Conservation (phyloP, 2,329 filamentous ascomycete species). For the Colletotrichum zoysiae region DNA sequence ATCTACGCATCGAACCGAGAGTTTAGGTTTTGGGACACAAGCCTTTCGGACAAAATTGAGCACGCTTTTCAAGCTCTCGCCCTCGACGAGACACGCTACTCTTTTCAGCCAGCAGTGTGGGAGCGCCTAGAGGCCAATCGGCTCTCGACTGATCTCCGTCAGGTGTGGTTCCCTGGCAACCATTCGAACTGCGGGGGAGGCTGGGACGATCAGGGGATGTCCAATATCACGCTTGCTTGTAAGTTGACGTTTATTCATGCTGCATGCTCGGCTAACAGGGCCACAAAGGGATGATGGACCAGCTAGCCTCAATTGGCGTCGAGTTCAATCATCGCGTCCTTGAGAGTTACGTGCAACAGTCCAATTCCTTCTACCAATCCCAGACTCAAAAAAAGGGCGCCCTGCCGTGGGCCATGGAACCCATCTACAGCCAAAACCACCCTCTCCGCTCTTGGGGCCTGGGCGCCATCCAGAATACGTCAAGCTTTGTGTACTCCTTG, state of each 20-base stretch:
- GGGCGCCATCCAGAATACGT: slow-evolving; percentile 57
- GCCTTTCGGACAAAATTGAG: slow-evolving; percentile 64
- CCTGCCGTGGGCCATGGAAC: slow-evolving; percentile 59
- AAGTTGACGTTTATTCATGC: slow-evolving; percentile 40
- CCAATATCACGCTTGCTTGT: slow-evolving; percentile 56
- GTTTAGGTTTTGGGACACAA: slow-evolving; percentile 68
- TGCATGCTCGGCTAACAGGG: background rate
- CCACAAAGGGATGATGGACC: slow-evolving; percentile 66
- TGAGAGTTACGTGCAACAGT: slow-evolving; percentile 54
- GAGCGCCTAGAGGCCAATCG: slow-evolving; percentile 56
- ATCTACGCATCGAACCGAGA: slow-evolving; percentile 59
- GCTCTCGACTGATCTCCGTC: slow-evolving; percentile 59
- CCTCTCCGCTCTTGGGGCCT: slow-evolving; percentile 64
- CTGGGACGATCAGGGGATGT: slow-evolving; percentile 65
- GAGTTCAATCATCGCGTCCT: slow-evolving; percentile 61
- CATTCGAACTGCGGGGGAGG: slow-evolving; percentile 80
- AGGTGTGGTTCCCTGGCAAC: slow-evolving; percentile 77
- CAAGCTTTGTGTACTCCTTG: slow-evolving; percentile 58
- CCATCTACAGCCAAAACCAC: slow-evolving; percentile 60
- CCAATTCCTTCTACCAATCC: slow-evolving; percentile 46
- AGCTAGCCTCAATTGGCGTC: slow-evolving; percentile 63
- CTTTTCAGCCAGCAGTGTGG: slow-evolving; percentile 69
- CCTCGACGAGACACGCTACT: slow-evolving; percentile 66
- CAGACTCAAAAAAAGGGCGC: slow-evolving; percentile 39
- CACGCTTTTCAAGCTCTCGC: slow-evolving; percentile 72